Percentiles rank a stretch among this genome's conserved stretches.
Conservation (phyloP, 257 asterid genomes). For the Scutellaria galericulata region DNA sequence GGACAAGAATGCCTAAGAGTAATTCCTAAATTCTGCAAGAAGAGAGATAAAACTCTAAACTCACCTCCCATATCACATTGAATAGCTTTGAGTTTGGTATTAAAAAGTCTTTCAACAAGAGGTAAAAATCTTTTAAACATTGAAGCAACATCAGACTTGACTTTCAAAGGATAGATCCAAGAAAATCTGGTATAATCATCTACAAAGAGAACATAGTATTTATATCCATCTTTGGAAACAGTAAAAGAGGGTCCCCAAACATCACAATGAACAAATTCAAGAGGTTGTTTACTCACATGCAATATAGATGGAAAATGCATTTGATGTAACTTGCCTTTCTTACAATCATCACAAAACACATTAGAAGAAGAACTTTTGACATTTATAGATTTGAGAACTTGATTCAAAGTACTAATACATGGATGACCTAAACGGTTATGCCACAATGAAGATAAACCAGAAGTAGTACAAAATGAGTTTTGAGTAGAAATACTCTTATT, state of each 20-base stretch:
- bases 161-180: neutral
- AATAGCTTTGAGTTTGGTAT: neutral
- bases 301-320: neutral
- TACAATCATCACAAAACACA: neutral
- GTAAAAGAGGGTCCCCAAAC: neutral
- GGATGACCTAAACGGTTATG: neutral
- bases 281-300: neutral
- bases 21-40: neutral
- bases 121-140: rapidly evolving
- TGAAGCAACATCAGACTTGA: neutral
- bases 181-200: neutral
- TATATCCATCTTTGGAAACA: neutral
- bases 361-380: neutral
- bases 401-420: neutral
- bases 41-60: neutral
- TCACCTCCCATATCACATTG: neutral
- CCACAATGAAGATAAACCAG: too few relatives aligned
- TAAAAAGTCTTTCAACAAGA: neutral
- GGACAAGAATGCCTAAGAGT: neutral
- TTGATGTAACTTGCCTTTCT: neutral
- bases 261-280: neutral
- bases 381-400: neutral
- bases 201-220: neutral
- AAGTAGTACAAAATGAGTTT: too few relatives aligned
- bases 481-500: too few relatives aligned